Percentiles rank a stretch among this genome's conserved stretches.
These are phyloP conservation scores for Aureobasidium sp. DNA, from an alignment of 2,329 filamentous ascomycete species.

Conservation along the genomic window DNA sequence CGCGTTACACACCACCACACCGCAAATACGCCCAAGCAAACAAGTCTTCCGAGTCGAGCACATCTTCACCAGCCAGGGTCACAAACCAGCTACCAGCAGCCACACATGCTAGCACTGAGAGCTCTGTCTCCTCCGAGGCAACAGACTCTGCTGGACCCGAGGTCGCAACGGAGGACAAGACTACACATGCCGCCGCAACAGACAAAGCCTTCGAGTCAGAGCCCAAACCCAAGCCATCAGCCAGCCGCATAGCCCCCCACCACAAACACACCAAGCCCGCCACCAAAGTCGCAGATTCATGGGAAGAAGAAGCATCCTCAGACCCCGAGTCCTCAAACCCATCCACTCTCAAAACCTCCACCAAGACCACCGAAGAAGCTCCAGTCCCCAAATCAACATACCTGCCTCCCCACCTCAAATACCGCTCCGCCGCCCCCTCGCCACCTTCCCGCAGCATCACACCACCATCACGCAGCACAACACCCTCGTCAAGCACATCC, in stretches of 20 bases:
- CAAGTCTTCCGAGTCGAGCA: not conserved
- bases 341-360: slow-evolving; percentile 51
- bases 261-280: not conserved
- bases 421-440: slow-evolving; percentile 44
- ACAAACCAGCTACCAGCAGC: not conserved
- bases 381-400: slow-evolving; percentile 45
- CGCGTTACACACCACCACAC: not conserved
- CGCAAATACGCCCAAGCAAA: slow-evolving; percentile 3
- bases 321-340: slow-evolving; percentile 24
- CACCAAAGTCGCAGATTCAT: slow-evolving; percentile 56
- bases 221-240: not conserved
- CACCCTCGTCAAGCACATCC: slow-evolving; percentile 45
- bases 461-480: slow-evolving; percentile 27
- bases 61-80: not conserved
- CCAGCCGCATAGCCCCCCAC: not conserved
- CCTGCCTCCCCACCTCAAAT: slow-evolving; percentile 19
- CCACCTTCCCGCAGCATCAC: slow-evolving; percentile 48
- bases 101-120: not conserved
- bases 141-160: not conserved
- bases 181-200: not conserved
- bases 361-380: slow-evolving; percentile 32
- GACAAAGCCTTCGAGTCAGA: not conserved
- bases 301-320: slow-evolving; percentile 58
- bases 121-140: too few relatives aligned
- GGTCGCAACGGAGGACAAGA: not conserved